Evolutionary conservation across 2,329 filamentous ascomycete species (phyloP).

Genomic region (Aspergillus latus): DNA sequence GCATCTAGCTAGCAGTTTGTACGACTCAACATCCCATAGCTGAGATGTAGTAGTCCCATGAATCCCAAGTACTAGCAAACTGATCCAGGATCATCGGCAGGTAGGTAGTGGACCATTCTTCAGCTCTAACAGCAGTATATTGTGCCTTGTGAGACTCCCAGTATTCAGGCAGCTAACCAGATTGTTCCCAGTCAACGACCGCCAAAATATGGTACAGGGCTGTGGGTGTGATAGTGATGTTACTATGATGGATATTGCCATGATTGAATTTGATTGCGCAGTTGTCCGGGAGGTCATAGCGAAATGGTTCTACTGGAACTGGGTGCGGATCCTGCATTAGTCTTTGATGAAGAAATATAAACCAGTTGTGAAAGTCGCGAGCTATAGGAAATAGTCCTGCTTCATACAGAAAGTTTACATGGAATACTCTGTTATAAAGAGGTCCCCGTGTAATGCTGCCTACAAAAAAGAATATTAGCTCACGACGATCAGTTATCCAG

Average conservation of each 20-base stretch:
- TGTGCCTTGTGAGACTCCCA: constrained; percentile 29
- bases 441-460: constrained; percentile 20
- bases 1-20: too few relatives aligned
- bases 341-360: constrained; percentile 25
- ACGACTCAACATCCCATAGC: constrained; percentile 19
- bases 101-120: constrained; percentile 30
- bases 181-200: constrained; percentile 35
- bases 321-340: constrained; percentile 27
- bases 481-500: too few relatives aligned
- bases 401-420: constrained; percentile 19
- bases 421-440: constrained; percentile 28
- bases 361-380: constrained; percentile 36
- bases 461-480: not conserved
- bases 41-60: constrained; percentile 33
- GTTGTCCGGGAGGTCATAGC: constrained; percentile 31
- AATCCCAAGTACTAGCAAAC: constrained; percentile 26
- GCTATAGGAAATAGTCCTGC: constrained; percentile 32
- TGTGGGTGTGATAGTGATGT: constrained; percentile 30
- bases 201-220: constrained; percentile 25
- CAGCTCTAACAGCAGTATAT: constrained; percentile 19
- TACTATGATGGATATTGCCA: constrained; percentile 36
- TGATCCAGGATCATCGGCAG: constrained; percentile 34
- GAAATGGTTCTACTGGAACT: constrained; percentile 28
- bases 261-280: constrained; percentile 36
- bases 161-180: constrained; percentile 33